A percentile compares a stretch with the other conserved stretches of the same genome.
These are phyloP conservation scores for Rhizopus arrhizus DNA, from an alignment of 371 early-diverging fungal genomes.

Conservation along the genomic window DNA sequence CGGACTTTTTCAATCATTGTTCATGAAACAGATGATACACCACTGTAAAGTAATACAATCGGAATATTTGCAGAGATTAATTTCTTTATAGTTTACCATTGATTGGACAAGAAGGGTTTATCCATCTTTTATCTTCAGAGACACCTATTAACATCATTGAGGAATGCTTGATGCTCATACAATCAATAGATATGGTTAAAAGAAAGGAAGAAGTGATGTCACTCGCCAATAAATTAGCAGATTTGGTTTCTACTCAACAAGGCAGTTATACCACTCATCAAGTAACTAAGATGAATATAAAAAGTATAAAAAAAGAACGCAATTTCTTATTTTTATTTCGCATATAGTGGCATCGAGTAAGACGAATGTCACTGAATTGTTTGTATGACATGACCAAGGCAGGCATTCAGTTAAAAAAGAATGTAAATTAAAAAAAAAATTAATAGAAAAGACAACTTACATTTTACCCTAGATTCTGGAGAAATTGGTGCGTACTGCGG, in stretches of 20 bases:
- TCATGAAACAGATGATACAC: neutral
- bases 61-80: too few species aligned
- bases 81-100: neutral
- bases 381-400: neutral
- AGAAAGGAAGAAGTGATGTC: neutral
- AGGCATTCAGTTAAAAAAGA: neutral
- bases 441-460: neutral
- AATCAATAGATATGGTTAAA: neutral
- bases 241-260: neutral
- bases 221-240: neutral
- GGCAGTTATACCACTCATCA: neutral
- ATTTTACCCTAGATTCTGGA: too few species aligned
- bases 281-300: neutral
- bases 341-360: neutral
- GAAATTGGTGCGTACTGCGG: too few species aligned
- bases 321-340: too few species aligned
- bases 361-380: neutral
- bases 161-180: neutral
- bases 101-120: neutral
- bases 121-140: neutral
- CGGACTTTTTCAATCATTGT: neutral
- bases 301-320: too few species aligned
- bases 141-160: neutral
- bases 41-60: neutral
- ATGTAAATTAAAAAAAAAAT: neutral